These are phyloP conservation scores for Hypoxylon sp. DNA, from an alignment of 2,329 filamentous ascomycete species.

Conservation along the genomic window DNA sequence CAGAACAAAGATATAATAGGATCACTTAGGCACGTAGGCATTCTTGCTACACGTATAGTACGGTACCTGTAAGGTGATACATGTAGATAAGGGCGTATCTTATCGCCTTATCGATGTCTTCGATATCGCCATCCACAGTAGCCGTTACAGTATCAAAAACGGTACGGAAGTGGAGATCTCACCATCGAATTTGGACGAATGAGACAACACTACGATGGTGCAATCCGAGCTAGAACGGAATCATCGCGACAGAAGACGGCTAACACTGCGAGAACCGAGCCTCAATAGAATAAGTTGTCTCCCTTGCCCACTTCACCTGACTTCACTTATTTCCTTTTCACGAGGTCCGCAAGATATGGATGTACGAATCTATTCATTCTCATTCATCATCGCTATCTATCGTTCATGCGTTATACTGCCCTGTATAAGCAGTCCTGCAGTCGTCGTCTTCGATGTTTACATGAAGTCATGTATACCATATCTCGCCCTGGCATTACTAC, in stretches of 20 bases:
- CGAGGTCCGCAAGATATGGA: conserved; percentile 10
- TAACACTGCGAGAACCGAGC: conserved; percentile 44
- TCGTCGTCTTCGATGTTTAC: conserved; percentile 7
- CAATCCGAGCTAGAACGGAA: conserved; percentile 52
- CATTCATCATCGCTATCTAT: conserved; percentile 18
- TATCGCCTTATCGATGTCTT: conserved; percentile 7
- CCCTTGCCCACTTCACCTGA: conserved; percentile 46
- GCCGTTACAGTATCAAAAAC: conserved; percentile 19
- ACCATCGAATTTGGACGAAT: conserved; percentile 34
- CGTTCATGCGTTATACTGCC: conserved; percentile 3
- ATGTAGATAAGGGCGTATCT: neutral
- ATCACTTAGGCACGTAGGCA: too few relatives aligned
- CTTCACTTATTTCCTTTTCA: conserved; percentile 39
- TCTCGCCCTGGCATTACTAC: neutral
- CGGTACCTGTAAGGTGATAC: neutral
- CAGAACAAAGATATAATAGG: neutral
- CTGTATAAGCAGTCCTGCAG: neutral
- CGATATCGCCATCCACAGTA: conserved; percentile 19
- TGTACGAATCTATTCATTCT: conserved; percentile 27
- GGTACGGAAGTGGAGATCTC: conserved; percentile 26
- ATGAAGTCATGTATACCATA: conserved; percentile 27
- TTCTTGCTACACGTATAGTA: neutral
- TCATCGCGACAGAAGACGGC: conserved; percentile 41
- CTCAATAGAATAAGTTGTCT: conserved; percentile 44
- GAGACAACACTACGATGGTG: conserved; percentile 46